A percentile compares a stretch with the other conserved stretches of the same genome.
These are phyloP conservation scores for Berberis thunbergii DNA, from an alignment of 164 flowering plant species.

Conservation along the genomic window DNA sequence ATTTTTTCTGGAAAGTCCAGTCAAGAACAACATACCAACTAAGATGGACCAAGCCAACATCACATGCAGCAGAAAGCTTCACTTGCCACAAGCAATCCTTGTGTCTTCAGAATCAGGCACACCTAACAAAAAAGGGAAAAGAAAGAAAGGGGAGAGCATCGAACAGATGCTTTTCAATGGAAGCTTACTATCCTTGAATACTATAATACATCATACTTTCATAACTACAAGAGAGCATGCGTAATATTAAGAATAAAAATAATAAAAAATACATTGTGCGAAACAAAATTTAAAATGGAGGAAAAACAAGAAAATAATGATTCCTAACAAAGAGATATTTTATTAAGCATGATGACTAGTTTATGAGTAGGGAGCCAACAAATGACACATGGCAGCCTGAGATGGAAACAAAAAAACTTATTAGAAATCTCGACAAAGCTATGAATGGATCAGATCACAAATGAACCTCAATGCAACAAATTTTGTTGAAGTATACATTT, in stretches of 20 bases:
- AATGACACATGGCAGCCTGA: neutral
- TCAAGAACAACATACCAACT: constrained; percentile 4
- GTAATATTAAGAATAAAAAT: too few species aligned
- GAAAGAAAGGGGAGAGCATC: neutral
- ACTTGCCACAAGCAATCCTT: constrained; percentile 2
- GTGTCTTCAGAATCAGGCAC: constrained; percentile 6
- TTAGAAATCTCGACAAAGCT: too few species aligned
- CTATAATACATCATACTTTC: neutral
- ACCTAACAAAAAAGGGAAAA: neutral
- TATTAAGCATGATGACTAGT: too few species aligned
- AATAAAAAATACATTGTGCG: too few species aligned
- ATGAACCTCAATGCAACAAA: too few species aligned
- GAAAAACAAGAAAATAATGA: too few species aligned
- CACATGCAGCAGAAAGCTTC: constrained; percentile 6
- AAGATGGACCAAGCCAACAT: constrained; percentile 5
- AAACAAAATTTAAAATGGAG: too few species aligned
- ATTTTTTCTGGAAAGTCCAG: neutral
- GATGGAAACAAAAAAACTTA: neutral
- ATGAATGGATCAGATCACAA: too few species aligned
- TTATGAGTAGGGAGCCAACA: too few species aligned
- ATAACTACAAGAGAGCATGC: neutral
- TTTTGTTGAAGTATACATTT: too few species aligned
- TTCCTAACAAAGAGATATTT: too few species aligned
- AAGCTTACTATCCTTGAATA: neutral
- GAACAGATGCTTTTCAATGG: neutral